phyloP scores from a whole-genome alignment of 2,329 filamentous ascomycete genomes.

The Claviceps sp. region DNA sequence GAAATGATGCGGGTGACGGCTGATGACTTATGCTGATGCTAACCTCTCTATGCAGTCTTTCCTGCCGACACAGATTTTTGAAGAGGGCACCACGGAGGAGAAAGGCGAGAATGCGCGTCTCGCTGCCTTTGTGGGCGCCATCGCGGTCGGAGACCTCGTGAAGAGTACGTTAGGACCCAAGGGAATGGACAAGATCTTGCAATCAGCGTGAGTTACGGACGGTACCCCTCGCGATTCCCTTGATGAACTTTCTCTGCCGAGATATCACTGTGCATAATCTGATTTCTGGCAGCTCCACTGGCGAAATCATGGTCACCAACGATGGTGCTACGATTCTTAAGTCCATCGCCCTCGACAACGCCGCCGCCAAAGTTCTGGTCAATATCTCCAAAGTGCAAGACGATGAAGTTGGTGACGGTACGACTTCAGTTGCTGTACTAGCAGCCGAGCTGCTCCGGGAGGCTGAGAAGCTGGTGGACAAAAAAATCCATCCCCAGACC shows the following conservation, averaged over 20 bases:
- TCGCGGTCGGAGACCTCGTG: slow-evolving; percentile 91
- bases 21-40: slow-evolving; percentile 7
- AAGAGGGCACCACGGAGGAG: slow-evolving; percentile 91
- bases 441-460: slow-evolving; percentile 91
- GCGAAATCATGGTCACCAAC: slow-evolving; percentile 96
- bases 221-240: slow-evolving; percentile 1
- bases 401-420: slow-evolving; percentile 95
- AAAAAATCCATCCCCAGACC: slow-evolving; percentile 98
- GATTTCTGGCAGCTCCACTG: slow-evolving; percentile 56
- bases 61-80: slow-evolving; percentile 95
- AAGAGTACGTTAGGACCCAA: slow-evolving; percentile 96
- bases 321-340: slow-evolving; percentile 98
- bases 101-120: slow-evolving; percentile 99
- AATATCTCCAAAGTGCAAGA: slow-evolving; percentile 99
- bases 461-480: slow-evolving; percentile 91
- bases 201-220: slow-evolving; percentile 62
- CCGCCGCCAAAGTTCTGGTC: slow-evolving; percentile 92
- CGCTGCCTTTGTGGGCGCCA: slow-evolving; percentile 94
- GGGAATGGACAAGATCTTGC: slow-evolving; percentile 97
- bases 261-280: slow-evolving; percentile 4
- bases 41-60: slow-evolving; percentile 34
- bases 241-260: background rate
- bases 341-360: slow-evolving; percentile 95
- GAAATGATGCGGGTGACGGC: background rate
- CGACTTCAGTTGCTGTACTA: slow-evolving; percentile 92